Base-by-base conservation (phyloP, 225 moss, liverwort and hornwort genomes). In the Polytrichum commune region DNA sequence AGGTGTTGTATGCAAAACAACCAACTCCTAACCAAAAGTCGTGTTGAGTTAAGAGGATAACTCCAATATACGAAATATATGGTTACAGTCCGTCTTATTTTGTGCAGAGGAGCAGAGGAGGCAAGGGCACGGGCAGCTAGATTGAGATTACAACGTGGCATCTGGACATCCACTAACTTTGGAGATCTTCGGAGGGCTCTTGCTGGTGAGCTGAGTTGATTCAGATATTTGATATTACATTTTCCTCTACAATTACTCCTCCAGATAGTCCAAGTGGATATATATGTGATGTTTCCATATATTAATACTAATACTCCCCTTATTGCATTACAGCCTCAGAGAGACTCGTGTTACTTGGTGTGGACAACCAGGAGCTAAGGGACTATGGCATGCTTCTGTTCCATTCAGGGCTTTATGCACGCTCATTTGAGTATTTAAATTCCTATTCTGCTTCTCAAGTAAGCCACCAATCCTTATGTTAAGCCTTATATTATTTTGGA, bases 41-140 rank as follows among this genome's bases (percentile, higher is more conserved):
- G 46, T 16, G 16, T 32, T 32, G 46, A 46, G 13, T 16, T 46
- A 46, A 16, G 46, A 46, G 46, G 46, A 46, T 35, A 35, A 35
- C 35, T 46, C 13, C 16, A 16, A 46, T 46, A 46, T 46, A 46
- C 1, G 46, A 46, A 25, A 68, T 33, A 62, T 26, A 78, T 6
- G 55, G 30, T 74, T 27, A 46, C 55, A 54, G 68, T 67, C 69
- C 29, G 26, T 77, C 60, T 68, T 19, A 30, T 74, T 66, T 53
- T 79, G 38, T 72, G 60, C 84, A 92, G 90, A 64, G 92, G 90
- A 75, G 88, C 90, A 70, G 90, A 93, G 70, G 75, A 83, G 65
- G 90, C 92, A 46, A 83, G 88, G 63, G 92, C 90, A 73, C 79
- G 92, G 63, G 90, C 92, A 79, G 90, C 90, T 38, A 88, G 88